A percentile compares a stretch with the other conserved stretches of the same genome.
These are phyloP conservation scores for Fusarium miscanthi DNA, from an alignment of 2,329 filamentous ascomycete species.

Conservation along the genomic window DNA sequence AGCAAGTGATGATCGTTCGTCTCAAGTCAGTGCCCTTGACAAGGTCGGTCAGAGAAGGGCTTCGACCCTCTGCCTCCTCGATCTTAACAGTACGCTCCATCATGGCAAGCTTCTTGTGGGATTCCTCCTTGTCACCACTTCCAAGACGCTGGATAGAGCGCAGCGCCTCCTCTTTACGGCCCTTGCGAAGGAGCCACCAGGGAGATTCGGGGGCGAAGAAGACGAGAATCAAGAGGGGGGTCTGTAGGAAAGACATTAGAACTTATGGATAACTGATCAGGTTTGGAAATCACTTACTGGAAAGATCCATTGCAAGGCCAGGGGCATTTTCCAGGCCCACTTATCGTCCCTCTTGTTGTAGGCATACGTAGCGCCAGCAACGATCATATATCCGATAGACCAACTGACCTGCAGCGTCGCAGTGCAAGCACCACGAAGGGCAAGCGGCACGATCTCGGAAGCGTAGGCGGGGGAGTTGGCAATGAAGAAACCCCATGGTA, in stretches of 20 bases:
- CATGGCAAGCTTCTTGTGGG: conserved; percentile 61
- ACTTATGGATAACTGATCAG: rapidly evolving
- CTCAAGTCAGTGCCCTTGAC: conserved; percentile 65
- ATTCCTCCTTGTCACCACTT: conserved; percentile 24
- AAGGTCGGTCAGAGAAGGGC: conserved; percentile 62
- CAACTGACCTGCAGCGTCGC: conserved; percentile 73
- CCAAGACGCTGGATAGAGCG: conserved; percentile 61
- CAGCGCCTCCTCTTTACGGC: conserved; percentile 55
- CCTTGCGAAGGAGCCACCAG: conserved; percentile 65
- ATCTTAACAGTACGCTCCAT: conserved; percentile 66
- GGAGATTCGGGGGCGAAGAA: conserved; percentile 62
- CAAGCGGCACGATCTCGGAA: conserved; percentile 68
- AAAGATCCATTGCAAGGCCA: conserved; percentile 69
- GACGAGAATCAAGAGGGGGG: conserved; percentile 63
- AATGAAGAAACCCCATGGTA: conserved; percentile 72
- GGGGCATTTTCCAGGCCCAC: conserved; percentile 54
- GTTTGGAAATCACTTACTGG: conserved; percentile 45
- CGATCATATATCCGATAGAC: conserved; percentile 70
- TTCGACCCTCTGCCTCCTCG: conserved; percentile 54
- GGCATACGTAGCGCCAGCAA: conserved; percentile 64
- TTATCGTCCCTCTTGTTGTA: conserved; percentile 53
- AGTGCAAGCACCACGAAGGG: conserved; percentile 65
- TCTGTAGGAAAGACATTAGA: conserved; percentile 35
- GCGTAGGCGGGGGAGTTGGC: conserved; percentile 71
- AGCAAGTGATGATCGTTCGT: conserved; percentile 66